Conservation (phyloP, 805 yeast genomes). For the Starmera pachycereana region DNA sequence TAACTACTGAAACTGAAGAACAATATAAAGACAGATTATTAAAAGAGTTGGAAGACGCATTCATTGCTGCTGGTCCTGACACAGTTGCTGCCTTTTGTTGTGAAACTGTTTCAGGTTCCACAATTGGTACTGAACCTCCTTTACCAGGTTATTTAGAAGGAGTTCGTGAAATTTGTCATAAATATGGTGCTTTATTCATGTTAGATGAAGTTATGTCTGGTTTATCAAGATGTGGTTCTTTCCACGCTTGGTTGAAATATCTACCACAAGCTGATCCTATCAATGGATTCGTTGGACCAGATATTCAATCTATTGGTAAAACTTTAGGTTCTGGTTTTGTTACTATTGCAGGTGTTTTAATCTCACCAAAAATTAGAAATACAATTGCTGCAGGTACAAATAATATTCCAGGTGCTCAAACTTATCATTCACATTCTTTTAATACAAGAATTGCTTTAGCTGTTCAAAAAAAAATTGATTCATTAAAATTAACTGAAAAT, state of each 20-base stretch:
- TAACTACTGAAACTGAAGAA: conserved; percentile 27
- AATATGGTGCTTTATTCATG: conserved; percentile 39
- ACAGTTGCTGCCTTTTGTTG: conserved; percentile 32
- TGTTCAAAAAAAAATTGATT: conserved; percentile 31
- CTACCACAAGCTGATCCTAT: conserved; percentile 20
- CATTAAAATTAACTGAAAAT: conserved; percentile 28
- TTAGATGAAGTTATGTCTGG: conserved; percentile 53
- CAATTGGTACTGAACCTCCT: conserved; percentile 35
- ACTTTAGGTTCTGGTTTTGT: conserved; percentile 39
- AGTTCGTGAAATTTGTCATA: conserved; percentile 35
- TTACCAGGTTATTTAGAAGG: conserved; percentile 38
- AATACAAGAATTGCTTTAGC: conserved; percentile 36
- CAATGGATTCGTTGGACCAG: conserved; percentile 26
- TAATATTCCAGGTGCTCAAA: conserved; percentile 34
- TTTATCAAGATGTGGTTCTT: conserved; percentile 40
- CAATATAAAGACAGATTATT: conserved; percentile 28
- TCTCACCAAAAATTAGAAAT: conserved; percentile 30
- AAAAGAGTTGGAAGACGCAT: conserved; percentile 30
- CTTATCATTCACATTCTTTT: conserved; percentile 40
- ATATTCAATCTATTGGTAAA: conserved; percentile 38
- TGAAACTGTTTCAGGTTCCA: conserved; percentile 38
- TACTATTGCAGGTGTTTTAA: conserved; percentile 35
- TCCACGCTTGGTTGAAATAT: conserved; percentile 37
- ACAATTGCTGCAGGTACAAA: conserved; percentile 31
- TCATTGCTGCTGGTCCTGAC: conserved; percentile 32